A percentile compares a stretch with the other conserved stretches of the same genome.
phyloP scores from a whole-genome alignment of 1,284 basidiomycete genomes.

The Vanrija sp. region DNA sequence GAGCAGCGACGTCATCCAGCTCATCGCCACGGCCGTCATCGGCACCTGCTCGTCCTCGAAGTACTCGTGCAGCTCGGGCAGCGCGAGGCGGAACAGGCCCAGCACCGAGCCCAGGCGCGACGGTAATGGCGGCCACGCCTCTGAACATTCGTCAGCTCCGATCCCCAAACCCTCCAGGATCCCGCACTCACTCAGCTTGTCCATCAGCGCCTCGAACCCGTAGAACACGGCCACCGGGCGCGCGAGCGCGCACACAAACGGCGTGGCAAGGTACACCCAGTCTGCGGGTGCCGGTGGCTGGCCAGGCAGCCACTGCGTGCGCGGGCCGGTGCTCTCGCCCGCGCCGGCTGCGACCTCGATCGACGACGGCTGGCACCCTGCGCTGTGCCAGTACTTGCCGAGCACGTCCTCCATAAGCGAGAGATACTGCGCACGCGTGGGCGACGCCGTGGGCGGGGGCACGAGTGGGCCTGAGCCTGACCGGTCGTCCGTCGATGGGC shows the following conservation, averaged over 20 bases:
- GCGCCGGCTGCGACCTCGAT: slow-evolving; percentile 1
- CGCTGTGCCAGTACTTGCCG: slow-evolving; percentile 39
- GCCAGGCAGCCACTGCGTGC: slow-evolving; percentile 4
- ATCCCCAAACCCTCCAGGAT: background rate
- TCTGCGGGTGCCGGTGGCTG: slow-evolving; percentile 22
- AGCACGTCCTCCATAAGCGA: slow-evolving; percentile 40
- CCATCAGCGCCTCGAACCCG: slow-evolving; percentile 39
- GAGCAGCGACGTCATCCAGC: slow-evolving; percentile 44
- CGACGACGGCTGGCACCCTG: slow-evolving; percentile 20
- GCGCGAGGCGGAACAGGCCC: slow-evolving; percentile 38
- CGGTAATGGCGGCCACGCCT: slow-evolving; percentile 38
- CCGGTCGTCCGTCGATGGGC: background rate
- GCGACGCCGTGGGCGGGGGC: slow-evolving; percentile 35
- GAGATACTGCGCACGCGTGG: slow-evolving; percentile 33
- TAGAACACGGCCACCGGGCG: slow-evolving; percentile 38
- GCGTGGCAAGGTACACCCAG: slow-evolving; percentile 44
- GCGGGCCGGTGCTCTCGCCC: background rate
- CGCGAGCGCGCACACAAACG: slow-evolving; percentile 41
- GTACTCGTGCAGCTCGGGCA: slow-evolving; percentile 44
- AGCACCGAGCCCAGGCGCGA: slow-evolving; percentile 40
- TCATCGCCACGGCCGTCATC: slow-evolving; percentile 38
- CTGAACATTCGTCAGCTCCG: slow-evolving; percentile 12
- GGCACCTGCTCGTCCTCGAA: slow-evolving; percentile 49
- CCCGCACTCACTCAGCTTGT: slow-evolving; percentile 36
- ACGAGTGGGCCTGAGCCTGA: slow-evolving; percentile 20